phyloP scores from a whole-genome alignment of 73 alveolate genomes.

The Vitrella brassicaformis region DNA sequence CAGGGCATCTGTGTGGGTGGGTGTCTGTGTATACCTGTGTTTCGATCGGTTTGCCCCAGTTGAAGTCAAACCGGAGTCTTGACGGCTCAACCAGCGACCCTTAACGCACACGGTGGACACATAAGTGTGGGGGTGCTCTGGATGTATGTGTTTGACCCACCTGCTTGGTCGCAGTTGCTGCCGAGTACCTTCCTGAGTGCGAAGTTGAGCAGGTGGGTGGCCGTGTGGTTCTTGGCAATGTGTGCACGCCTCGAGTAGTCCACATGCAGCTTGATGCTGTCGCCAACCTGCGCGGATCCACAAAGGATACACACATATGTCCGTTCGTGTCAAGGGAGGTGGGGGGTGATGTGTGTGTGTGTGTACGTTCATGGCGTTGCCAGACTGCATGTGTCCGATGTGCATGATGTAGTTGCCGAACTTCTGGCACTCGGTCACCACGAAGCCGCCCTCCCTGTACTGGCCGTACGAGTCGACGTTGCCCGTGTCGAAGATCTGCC shows the following conservation, averaged over 20 bases:
- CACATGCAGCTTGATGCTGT: constrained; percentile 1
- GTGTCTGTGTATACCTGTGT: too few relatives aligned
- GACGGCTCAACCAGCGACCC: constrained; percentile 19
- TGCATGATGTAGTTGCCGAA: background rate
- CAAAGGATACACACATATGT: background rate
- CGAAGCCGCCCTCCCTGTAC: background rate
- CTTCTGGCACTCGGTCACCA: background rate
- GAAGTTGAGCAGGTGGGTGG: constrained; percentile 30
- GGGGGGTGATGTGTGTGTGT: too few relatives aligned
- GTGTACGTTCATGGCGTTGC: too few relatives aligned
- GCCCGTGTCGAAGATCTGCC: constrained; percentile 34
- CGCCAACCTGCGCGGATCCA: background rate
- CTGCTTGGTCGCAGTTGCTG: constrained; percentile 32
- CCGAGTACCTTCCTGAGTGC: constrained; percentile 33
- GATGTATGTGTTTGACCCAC: too few relatives aligned
- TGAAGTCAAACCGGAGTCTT: constrained; percentile 33
- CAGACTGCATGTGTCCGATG: background rate
- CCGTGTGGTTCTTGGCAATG: constrained; percentile 43
- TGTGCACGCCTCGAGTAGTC: constrained; percentile 22
- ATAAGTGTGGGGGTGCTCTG: too few relatives aligned
- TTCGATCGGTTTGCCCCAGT: constrained; percentile 12
- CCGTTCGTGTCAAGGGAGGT: too few relatives aligned
- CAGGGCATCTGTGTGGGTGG: too few relatives aligned
- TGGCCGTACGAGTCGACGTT: background rate
- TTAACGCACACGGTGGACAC: too few relatives aligned